Conservation (phyloP, 352 stramenopile species). For the Pythium biforme region DNA sequence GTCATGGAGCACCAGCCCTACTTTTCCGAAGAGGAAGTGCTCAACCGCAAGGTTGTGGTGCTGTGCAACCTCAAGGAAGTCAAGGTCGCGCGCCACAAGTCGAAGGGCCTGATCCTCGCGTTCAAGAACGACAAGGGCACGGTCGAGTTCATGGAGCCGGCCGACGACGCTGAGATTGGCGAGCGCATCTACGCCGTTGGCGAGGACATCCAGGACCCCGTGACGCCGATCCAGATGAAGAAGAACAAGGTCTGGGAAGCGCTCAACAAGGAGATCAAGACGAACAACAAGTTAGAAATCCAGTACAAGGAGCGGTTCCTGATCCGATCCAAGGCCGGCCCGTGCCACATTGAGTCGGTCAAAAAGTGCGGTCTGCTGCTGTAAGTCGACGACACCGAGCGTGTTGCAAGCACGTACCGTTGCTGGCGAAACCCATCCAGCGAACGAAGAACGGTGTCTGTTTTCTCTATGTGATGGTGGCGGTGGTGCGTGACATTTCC, state of each 20-base stretch:
- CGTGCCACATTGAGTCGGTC: slow-evolving; percentile 60
- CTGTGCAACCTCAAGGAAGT: slow-evolving; percentile 79
- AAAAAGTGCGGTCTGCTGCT: slow-evolving; percentile 38
- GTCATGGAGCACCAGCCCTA: slow-evolving; percentile 76
- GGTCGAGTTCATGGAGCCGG: slow-evolving; percentile 63
- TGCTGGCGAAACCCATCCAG: too few relatives aligned
- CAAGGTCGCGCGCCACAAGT: slow-evolving; percentile 65
- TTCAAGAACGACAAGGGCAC: slow-evolving; percentile 53
- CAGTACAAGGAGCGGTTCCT: slow-evolving; percentile 65
- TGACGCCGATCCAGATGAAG: slow-evolving; percentile 82
- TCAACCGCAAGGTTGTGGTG: slow-evolving; percentile 68
- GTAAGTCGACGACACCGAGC: slow-evolving; percentile 7
- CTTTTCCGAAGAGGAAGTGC: slow-evolving; percentile 71
- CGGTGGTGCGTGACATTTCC: too few relatives aligned
- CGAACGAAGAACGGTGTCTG: too few relatives aligned
- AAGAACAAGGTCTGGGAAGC: slow-evolving; percentile 86
- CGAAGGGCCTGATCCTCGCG: slow-evolving; percentile 58
- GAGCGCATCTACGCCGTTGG: slow-evolving; percentile 72
- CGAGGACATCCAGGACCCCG: slow-evolving; percentile 65
- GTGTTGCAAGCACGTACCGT: too few relatives aligned
- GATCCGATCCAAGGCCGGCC: slow-evolving; percentile 51
- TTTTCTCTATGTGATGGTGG: too few relatives aligned
- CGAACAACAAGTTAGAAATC: slow-evolving; percentile 73
- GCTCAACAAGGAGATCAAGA: slow-evolving; percentile 72
- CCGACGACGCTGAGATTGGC: slow-evolving; percentile 58